phyloP scores from a whole-genome alignment of 73 alveolate species.

The Paramecium caudatum region DNA sequence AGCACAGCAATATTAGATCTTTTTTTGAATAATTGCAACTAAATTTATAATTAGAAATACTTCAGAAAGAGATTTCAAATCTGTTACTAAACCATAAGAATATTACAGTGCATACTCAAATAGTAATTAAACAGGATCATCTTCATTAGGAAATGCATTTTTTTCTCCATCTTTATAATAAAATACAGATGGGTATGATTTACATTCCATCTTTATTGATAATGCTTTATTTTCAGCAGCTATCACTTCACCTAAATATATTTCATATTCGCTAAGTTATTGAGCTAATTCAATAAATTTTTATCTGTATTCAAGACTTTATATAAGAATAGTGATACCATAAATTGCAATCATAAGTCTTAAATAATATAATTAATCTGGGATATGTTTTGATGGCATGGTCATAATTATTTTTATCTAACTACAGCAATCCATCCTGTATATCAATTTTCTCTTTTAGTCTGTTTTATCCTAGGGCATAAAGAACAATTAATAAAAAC shows the following conservation, averaged over 20 bases:
- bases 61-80: background rate
- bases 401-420: constrained; percentile 36
- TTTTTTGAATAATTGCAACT: constrained; percentile 22
- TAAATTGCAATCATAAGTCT: background rate
- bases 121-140: background rate
- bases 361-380: background rate
- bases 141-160: background rate
- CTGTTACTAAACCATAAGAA: constrained; percentile 1
- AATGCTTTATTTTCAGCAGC: constrained; percentile 46
- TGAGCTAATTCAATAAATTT: constrained; percentile 14
- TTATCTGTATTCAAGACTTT: background rate
- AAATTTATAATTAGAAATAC: background rate
- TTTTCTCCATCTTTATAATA: constrained; percentile 3
- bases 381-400: constrained; percentile 24
- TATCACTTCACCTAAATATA: constrained; percentile 20
- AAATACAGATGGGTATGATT: constrained; percentile 13
- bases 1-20: constrained; percentile 52
- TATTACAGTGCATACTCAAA: constrained; percentile 37
- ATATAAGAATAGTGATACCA: background rate
- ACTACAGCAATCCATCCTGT: background rate
- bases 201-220: background rate
- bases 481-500: background rate
- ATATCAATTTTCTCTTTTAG: constrained; percentile 17
- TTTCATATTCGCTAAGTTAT: constrained; percentile 18
- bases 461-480: too few relatives aligned